Base-by-base conservation (phyloP, 2,329 filamentous ascomycete genomes). In the Neoscytalidium dimidiatum region DNA sequence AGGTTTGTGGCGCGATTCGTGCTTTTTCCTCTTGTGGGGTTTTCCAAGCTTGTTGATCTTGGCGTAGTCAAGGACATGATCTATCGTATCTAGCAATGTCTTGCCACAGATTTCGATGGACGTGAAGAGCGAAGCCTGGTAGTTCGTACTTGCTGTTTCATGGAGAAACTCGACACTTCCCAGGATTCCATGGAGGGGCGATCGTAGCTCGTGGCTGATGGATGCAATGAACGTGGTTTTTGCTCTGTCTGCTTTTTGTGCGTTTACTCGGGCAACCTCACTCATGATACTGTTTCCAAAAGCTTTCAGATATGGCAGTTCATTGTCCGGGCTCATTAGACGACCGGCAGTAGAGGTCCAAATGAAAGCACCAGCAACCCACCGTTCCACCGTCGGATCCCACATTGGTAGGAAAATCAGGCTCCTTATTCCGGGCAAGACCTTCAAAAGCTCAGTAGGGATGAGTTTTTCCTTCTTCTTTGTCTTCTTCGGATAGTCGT, bases 221-320 rank as follows among this genome's bases (percentile, higher is more conserved):
- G 77, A 79, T 26, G 76, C 75, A 35, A 81, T 75, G 60, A 81
- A 79, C 5, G 77, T 76, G 1, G 75, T 75, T 64, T 80, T 80
- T 3, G 74, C 72, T 44, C 75, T 70, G 13, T 72, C 71, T 17
- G 73, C 69, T 31, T 81, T 81, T 38, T 82, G 73, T 0, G 83
- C 84, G 65, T 86, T 83, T 52, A 85, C 66, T 1, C 83, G 78
- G 0, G 82, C 80, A 0, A 88, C 76, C 62, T 89, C 86, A 0
- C 84, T 80, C 79, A 87, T 86, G 17, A 86, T 83, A 0, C 83
- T 81, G 62, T 83, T 82, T 0, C 81, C 81, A 66, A 62, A 62
- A 8, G 53, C 63, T 31, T 61, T 65, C 13, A 56, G 38, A n/a
- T 67, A 62, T 8, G 56, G 52, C 33, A 58, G 19, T 49, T 65